Conservation (phyloP, 257 asterid genomes). For the Datura wrightii region DNA sequence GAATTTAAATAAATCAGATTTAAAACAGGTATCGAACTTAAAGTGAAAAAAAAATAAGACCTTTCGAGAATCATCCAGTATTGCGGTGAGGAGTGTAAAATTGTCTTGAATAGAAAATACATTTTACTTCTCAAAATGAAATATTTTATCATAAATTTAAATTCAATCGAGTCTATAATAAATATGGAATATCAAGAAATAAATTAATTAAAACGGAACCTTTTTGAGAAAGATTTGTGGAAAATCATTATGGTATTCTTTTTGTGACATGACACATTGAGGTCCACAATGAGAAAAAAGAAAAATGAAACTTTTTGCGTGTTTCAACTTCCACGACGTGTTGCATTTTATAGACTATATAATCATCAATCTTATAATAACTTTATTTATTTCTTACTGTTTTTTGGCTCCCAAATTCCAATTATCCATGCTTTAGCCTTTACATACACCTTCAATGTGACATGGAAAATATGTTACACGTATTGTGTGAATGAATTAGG, state of each 20-base stretch:
- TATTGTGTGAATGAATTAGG: neutral
- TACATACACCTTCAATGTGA: neutral
- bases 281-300: neutral
- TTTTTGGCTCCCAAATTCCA: neutral
- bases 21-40: no score
- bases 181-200: neutral
- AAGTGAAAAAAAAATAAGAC: no score
- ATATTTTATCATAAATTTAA: fast-evolving
- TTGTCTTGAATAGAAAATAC: no score
- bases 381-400: no score
- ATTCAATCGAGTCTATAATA: fast-evolving
- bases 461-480: neutral
- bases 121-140: neutral
- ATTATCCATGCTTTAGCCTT: neutral
- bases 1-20: no score
- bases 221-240: neutral
- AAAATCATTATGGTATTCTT: neutral
- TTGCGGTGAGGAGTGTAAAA: no score
- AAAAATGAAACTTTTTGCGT: neutral
- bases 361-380: no score
- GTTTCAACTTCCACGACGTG: neutral
- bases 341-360: neutral
- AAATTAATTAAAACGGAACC: fast-evolving
- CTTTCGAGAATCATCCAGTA: no score
- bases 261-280: neutral